These are phyloP conservation scores for Orbilia brochopaga DNA, from an alignment of 2,329 filamentous ascomycete genomes.

Conservation along the genomic window DNA sequence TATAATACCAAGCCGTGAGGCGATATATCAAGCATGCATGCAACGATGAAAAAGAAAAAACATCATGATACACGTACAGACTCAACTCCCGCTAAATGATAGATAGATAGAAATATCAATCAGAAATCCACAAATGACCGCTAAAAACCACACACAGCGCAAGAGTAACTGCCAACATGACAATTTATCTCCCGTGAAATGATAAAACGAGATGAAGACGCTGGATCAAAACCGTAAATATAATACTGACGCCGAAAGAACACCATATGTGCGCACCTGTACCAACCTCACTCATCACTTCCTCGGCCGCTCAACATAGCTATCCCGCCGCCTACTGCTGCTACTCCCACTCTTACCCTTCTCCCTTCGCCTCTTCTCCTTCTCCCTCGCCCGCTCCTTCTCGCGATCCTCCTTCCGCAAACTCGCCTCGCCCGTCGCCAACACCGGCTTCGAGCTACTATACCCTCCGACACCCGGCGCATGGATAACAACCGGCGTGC, in stretches of 20 bases:
- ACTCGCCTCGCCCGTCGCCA: conserved; percentile 20
- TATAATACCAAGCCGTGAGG: background rate
- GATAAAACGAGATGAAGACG: conserved; percentile 11
- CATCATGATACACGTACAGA: conserved; percentile 5
- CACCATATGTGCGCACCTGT: conserved; percentile 19
- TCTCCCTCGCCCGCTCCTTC: conserved; percentile 30
- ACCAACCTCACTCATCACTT: conserved; percentile 27
- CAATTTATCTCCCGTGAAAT: background rate
- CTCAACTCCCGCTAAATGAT: conserved; percentile 44
- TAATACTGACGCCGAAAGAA: conserved; percentile 33
- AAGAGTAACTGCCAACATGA: conserved; percentile 6
- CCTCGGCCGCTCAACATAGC: conserved; percentile 28
- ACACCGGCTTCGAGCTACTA: conserved; percentile 37
- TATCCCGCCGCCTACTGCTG: conserved; percentile 23
- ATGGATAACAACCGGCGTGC: conserved; percentile 38
- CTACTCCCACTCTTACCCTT: conserved; percentile 27
- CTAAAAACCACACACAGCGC: conserved; percentile 3
- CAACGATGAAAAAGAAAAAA: background rate
- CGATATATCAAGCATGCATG: background rate
- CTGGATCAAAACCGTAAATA: conserved; percentile 15
- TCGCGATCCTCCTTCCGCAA: conserved; percentile 24
- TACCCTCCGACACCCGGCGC: conserved; percentile 30
- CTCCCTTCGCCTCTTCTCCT: conserved; percentile 15
- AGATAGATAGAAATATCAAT: conserved; percentile 10
- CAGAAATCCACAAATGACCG: conserved; percentile 9